phyloP scores from a whole-genome alignment of 2,329 filamentous ascomycete species.

The Byssochlamys sp. region DNA sequence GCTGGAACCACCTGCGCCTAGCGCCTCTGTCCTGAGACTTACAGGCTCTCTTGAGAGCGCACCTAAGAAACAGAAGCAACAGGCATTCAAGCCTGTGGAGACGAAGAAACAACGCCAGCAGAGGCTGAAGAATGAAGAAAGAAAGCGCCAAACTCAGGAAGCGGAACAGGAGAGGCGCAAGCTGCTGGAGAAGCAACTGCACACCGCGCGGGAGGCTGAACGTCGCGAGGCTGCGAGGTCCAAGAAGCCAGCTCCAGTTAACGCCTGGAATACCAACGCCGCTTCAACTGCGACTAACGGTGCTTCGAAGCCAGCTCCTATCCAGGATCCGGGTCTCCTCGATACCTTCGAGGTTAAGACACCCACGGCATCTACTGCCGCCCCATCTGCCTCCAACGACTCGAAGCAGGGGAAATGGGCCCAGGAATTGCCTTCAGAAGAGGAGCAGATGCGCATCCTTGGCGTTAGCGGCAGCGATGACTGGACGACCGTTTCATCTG shows the following conservation, averaged over 20 bases:
- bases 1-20: slow-evolving; percentile 63
- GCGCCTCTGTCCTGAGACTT: slow-evolving; percentile 67
- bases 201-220: slow-evolving; percentile 69
- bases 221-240: slow-evolving; percentile 59
- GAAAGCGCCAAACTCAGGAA: slow-evolving; percentile 64
- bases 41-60: slow-evolving; percentile 54
- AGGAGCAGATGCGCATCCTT: slow-evolving; percentile 50
- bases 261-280: slow-evolving; percentile 45
- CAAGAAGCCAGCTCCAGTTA: slow-evolving; percentile 38
- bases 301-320: slow-evolving; percentile 10
- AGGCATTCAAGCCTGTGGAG: slow-evolving; percentile 59
- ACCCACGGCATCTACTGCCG: slow-evolving; percentile 1
- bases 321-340: slow-evolving; percentile 23
- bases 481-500: slow-evolving; percentile 51
- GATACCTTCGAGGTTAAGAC: slow-evolving; percentile 34
- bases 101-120: slow-evolving; percentile 95
- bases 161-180: slow-evolving; percentile 68
- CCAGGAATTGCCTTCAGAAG: slow-evolving; percentile 47
- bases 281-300: slow-evolving; percentile 12
- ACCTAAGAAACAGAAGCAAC: slow-evolving; percentile 49
- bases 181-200: slow-evolving; percentile 72
- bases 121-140: slow-evolving; percentile 73
- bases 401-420: slow-evolving; percentile 33
- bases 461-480: slow-evolving; percentile 41
- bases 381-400: slow-evolving; percentile 3